Evolutionary conservation across 208 protist genomes (phyloP).

Genomic region (Acanthamoeba lenticulata): DNA sequence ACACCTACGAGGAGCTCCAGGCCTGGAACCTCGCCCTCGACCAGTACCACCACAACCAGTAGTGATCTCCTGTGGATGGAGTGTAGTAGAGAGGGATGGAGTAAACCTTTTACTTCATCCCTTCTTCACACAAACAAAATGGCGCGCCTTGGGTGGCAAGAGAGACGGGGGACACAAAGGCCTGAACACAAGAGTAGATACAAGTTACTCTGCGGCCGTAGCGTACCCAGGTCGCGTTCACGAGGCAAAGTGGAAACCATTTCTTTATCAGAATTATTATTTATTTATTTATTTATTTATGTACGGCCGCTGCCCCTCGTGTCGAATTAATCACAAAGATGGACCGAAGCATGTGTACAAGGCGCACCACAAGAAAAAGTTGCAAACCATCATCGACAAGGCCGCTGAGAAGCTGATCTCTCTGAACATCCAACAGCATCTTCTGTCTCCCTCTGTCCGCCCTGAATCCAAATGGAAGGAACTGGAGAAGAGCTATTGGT

Average conservation of each 20-base stretch:
- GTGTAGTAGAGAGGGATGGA: not conserved
- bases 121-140: not conserved
- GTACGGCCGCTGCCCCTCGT: not conserved
- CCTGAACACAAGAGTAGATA: too few relatives aligned
- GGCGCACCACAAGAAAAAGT: not conserved
- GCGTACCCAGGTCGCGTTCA: too few relatives aligned
- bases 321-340: not conserved
- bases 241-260: too few relatives aligned
- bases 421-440: not conserved
- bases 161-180: too few relatives aligned
- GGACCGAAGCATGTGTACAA: not conserved
- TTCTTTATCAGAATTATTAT: too few relatives aligned
- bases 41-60: not conserved
- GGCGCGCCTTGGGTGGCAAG: not conserved
- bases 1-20: conserved; percentile 24
- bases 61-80: not conserved
- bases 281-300: too few relatives aligned
- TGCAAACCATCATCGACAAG: not conserved
- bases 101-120: not conserved
- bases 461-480: not conserved
- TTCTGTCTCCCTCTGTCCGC: not conserved
- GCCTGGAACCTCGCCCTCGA: not conserved
- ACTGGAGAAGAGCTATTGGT: not conserved
- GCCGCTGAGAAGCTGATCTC: not conserved
- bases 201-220: too few relatives aligned